A percentile compares a stretch with the other conserved stretches of the same genome.
These are phyloP conservation scores for Penicillium bovifimosum DNA, from an alignment of 495 filamentous ascomycete genomes.

Conservation along the genomic window DNA sequence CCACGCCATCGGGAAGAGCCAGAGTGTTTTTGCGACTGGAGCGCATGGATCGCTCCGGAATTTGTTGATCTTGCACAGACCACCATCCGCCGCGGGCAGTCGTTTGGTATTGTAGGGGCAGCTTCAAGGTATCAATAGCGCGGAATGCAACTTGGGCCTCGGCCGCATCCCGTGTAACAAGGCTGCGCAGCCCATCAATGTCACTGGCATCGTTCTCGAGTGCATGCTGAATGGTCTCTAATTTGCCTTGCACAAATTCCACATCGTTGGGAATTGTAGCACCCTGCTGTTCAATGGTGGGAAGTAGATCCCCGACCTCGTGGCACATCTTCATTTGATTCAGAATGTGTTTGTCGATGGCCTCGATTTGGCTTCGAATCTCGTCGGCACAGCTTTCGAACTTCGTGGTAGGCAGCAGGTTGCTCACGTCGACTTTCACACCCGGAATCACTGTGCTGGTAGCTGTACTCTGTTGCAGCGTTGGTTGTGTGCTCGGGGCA, in stretches of 20 bases:
- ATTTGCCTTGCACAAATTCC: constrained; percentile 63
- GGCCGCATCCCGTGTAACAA: constrained; percentile 61
- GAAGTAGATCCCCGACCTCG: constrained; percentile 42
- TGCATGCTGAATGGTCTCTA: constrained; percentile 66
- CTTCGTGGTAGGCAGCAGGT: constrained; percentile 78
- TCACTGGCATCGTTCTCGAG: constrained; percentile 67
- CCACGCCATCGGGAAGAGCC: constrained; percentile 51
- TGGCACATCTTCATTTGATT: constrained; percentile 57
- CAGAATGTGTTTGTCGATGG: constrained; percentile 67
- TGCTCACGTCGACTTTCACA: constrained; percentile 68
- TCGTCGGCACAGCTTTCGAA: constrained; percentile 82
- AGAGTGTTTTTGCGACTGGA: constrained; percentile 42
- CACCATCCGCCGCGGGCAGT: constrained; percentile 38
- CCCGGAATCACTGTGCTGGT: constrained; percentile 49
- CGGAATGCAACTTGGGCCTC: constrained; percentile 71
- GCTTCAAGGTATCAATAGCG: constrained; percentile 67
- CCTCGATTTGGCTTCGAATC: constrained; percentile 69
- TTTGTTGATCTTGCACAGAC: constrained; percentile 41
- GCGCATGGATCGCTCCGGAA: constrained; percentile 36
- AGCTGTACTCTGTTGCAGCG: constrained; percentile 43
- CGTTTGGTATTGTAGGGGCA: constrained; percentile 67
- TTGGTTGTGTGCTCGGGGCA: constrained; percentile 31
- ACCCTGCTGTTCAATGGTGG: constrained; percentile 59
- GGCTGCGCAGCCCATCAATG: constrained; percentile 58
- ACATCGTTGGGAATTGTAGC: constrained; percentile 67